Percentiles rank a stretch among this genome's conserved stretches.
Conservation (phyloP, 441 rosid species). For the Hura crepitans region DNA sequence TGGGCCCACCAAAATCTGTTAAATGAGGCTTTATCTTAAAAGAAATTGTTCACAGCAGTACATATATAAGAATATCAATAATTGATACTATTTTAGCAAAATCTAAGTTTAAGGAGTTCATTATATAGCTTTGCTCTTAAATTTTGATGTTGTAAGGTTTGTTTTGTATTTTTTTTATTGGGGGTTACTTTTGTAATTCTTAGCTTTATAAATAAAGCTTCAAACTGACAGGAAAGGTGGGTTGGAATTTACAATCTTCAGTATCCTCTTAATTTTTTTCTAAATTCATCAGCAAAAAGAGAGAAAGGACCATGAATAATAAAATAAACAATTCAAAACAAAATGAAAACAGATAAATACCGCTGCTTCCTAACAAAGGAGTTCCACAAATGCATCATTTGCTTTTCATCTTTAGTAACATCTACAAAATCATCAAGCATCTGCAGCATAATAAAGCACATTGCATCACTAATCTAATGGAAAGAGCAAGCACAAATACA, state of each 20-base stretch:
- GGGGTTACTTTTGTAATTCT: no score
- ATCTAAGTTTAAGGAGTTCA: no score
- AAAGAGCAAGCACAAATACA: not conserved
- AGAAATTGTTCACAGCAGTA: no score
- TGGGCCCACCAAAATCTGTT: not conserved
- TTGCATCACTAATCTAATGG: conserved; percentile 8
- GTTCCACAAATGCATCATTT: conserved; percentile 98
- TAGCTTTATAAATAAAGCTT: no score
- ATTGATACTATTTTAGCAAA: no score
- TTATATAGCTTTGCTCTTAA: no score
- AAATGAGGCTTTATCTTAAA: conserved; percentile 5
- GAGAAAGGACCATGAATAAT: conserved; percentile 15
- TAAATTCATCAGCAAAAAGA: not conserved
- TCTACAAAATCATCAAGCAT: conserved; percentile 99
- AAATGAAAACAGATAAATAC: conserved; percentile 34
- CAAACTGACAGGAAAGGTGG: no score
- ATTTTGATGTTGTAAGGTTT: no score
- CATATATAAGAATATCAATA: no score
- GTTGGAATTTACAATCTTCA: no score
- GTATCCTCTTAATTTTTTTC: no score
- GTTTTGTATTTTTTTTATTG: no score
- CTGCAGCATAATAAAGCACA: conserved; percentile 42
- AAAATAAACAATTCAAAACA: conserved; percentile 14
- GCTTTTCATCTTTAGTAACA: conserved; percentile 94
- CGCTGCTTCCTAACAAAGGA: conserved; percentile 96